Evolutionary conservation across 2,329 filamentous ascomycete species (phyloP).

Genomic region (Fusarium penzigii): DNA sequence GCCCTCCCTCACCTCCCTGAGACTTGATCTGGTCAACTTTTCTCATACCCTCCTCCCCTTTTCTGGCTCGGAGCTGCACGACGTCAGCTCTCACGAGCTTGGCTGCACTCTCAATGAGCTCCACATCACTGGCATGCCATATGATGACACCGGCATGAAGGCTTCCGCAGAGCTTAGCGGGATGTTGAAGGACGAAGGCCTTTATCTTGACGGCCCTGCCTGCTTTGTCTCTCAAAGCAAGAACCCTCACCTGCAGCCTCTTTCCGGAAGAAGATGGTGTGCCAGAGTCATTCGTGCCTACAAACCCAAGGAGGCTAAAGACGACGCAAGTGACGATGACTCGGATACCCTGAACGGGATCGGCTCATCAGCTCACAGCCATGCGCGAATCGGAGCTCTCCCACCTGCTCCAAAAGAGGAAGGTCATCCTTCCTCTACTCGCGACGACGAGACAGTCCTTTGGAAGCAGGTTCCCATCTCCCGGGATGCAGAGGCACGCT

Average conservation of each 20-base stretch:
- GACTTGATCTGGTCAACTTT: conserved; percentile 59
- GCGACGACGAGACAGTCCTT: conserved; percentile 46
- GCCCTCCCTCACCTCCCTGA: conserved; percentile 47
- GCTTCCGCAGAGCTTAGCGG: conserved; percentile 50
- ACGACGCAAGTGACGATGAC: conserved; percentile 29
- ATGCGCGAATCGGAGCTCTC: conserved; percentile 36
- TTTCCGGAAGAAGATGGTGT: conserved; percentile 42
- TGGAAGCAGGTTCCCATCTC: conserved; percentile 52
- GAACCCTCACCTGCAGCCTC: conserved; percentile 40
- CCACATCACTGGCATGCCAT: conserved; percentile 52
- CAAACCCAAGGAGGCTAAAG: conserved; percentile 32
- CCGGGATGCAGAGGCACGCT: conserved; percentile 42
- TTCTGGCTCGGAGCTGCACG: conserved; percentile 50
- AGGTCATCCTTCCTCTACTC: conserved; percentile 44
- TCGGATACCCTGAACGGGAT: conserved; percentile 27
- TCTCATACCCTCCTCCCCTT: conserved; percentile 46
- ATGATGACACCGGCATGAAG: conserved; percentile 49
- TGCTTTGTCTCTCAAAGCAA: conserved; percentile 40
- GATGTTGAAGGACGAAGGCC: conserved; percentile 54
- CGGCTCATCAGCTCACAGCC: conserved; percentile 14
- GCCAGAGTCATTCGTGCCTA: conserved; percentile 49
- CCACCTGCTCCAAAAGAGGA: conserved; percentile 44
- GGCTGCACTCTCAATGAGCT: conserved; percentile 55
- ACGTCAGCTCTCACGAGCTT: conserved; percentile 54
- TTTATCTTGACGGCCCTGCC: conserved; percentile 49